These are phyloP conservation scores for Pyracantha coccinea DNA, from an alignment of 331 rosid species.

Conservation along the genomic window DNA sequence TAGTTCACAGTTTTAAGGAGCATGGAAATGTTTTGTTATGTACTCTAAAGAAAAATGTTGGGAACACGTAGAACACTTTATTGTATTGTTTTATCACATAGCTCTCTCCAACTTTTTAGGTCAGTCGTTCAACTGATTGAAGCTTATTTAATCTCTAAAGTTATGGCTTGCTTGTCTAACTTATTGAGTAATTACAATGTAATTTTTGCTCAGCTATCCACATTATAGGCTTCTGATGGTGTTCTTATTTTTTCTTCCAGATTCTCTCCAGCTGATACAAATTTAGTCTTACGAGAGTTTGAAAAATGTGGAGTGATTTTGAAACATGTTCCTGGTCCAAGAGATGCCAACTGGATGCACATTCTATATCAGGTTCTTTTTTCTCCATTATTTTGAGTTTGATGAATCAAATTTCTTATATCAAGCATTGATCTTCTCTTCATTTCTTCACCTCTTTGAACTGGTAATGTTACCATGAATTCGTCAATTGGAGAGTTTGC, in stretches of 20 bases:
- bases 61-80: not conserved
- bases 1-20: not conserved
- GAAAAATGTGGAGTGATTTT: conserved; percentile 89
- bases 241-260: conserved; percentile 34
- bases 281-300: conserved; percentile 80
- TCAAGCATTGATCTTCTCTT: not conserved
- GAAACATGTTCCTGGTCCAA: conserved; percentile 93
- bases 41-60: not conserved
- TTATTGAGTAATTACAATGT: not conserved
- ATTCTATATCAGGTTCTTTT: conserved; percentile 75
- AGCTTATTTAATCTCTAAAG: not conserved
- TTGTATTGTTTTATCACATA: not conserved
- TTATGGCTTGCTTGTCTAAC: not conserved
- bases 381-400: conserved; percentile 2
- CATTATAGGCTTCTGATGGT: conserved; percentile 2
- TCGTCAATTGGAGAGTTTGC: not conserved
- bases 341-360: conserved; percentile 95
- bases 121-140: not conserved
- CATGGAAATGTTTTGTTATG: not conserved
- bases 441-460: not conserved
- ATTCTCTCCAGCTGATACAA: conserved; percentile 79
- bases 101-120: not conserved
- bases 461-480: not conserved
- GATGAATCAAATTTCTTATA: not conserved
- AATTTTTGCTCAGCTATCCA: not conserved